Percentiles rank a stretch among this genome's conserved stretches.
These are phyloP conservation scores for Apiospora arundinis DNA, from an alignment of 2,329 filamentous ascomycete species.

Conservation along the genomic window DNA sequence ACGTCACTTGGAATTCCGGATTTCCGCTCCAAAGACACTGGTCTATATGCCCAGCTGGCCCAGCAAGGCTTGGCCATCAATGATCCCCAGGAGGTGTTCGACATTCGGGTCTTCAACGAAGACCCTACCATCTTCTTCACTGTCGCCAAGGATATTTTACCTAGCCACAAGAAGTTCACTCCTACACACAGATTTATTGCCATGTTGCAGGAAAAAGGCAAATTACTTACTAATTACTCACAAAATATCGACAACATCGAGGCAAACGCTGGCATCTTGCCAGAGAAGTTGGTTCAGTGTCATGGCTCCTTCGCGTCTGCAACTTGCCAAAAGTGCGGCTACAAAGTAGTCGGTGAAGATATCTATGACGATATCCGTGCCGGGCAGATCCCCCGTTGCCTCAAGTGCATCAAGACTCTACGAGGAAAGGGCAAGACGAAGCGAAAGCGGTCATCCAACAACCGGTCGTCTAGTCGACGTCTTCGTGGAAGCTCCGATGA, in stretches of 20 bases:
- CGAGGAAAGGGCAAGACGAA: constrained; percentile 56
- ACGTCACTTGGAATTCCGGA: constrained; percentile 97
- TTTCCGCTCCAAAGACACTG: constrained; percentile 91
- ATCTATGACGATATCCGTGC: constrained; percentile 83
- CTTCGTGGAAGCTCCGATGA: constrained; percentile 54
- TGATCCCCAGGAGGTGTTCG: constrained; percentile 95
- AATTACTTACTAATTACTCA: constrained; percentile 95
- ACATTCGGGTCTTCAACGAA: constrained; percentile 83
- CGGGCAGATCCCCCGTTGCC: constrained; percentile 78
- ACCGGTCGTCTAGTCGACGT: constrained; percentile 42
- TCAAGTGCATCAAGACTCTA: constrained; percentile 68
- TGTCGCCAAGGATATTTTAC: constrained; percentile 88
- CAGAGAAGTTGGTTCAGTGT: constrained; percentile 89
- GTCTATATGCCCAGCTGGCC: constrained; percentile 85
- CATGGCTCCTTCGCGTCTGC: constrained; percentile 96
- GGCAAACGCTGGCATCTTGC: constrained; percentile 79
- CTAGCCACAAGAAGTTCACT: constrained; percentile 77
- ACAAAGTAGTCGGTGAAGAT: constrained; percentile 74
- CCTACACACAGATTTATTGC: constrained; percentile 95
- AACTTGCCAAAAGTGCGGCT: constrained; percentile 81
- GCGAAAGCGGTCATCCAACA: constrained; percentile 60
- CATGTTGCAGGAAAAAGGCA: constrained; percentile 84
- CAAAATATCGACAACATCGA: constrained; percentile 99
- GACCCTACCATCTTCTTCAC: constrained; percentile 92
- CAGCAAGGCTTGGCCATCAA: constrained; percentile 71